Evolutionary conservation across 768 basidiomycete species (phyloP).

Genomic region (Suillus luteus): DNA sequence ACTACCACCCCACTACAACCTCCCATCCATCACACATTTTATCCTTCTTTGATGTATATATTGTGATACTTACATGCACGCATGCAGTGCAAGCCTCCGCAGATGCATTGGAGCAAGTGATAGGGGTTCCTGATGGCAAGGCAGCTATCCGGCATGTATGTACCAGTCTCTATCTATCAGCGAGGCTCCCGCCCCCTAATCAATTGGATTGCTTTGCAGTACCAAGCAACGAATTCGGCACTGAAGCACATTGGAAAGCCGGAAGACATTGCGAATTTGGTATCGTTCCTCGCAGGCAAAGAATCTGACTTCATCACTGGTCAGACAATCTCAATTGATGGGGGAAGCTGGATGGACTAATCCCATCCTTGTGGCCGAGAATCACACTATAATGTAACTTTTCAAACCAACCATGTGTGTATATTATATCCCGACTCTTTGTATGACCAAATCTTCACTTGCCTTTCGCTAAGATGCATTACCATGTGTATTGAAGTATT

Average conservation of each 20-base stretch:
- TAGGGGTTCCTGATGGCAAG: slow-evolving; percentile 5
- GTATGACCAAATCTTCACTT: neutral
- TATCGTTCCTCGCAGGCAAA: slow-evolving; percentile 35
- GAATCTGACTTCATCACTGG: slow-evolving; percentile 35
- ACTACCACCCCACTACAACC: neutral
- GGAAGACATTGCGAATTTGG: slow-evolving; percentile 30
- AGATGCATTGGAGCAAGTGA: neutral
- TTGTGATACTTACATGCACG: neutral
- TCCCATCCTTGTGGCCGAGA: neutral
- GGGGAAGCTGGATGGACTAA: slow-evolving; percentile 11
- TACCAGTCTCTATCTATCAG: neutral
- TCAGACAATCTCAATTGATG: slow-evolving; percentile 14
- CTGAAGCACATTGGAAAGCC: slow-evolving; percentile 9
- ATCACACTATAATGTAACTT: neutral
- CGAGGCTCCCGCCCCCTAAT: neutral
- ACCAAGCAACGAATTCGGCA: slow-evolving; percentile 19
- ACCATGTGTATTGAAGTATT: neutral
- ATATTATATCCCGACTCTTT: neutral
- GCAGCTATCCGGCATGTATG: neutral
- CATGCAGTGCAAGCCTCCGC: neutral
- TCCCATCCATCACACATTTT: neutral
- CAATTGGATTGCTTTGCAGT: neutral
- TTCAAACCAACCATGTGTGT: neutral
- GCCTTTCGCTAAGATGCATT: neutral
- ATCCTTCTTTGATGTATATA: neutral